Evolutionary conservation across 208 protist genomes (phyloP), one percentile per base, ranked within the genome.

Genomic region (Trypanosoma mega): DNA sequence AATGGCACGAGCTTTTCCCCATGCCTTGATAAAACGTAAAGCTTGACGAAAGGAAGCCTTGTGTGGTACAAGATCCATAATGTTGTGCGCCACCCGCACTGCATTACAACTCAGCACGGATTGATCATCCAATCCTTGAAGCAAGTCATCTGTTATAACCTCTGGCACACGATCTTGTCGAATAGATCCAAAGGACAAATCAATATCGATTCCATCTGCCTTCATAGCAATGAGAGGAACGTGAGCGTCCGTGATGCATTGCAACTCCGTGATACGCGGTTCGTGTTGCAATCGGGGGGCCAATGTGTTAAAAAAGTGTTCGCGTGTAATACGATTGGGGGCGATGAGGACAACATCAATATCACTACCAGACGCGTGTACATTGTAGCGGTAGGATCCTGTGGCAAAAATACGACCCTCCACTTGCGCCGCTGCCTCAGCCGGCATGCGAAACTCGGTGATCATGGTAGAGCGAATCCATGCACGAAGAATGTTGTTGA

Each of bases 381-480:
- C 97, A 60, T 98, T 98, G 49, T 99, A 96, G n/a, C 97, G 90
- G 77, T 98, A 99, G 3, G 97, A 99, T 12, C 98, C 98, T 31
- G 97, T 99, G 12, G 98, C 97, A 58, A 98, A 98, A 64, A 99
- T 97, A 31, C 95, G 89, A 23, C 90, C 95, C 46, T 95, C 92
- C 14, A 96, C 81, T 62, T 96, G 78, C 23, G 46, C 26, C 1
- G 94, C 91, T 3, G 88, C 82, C 21, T 93, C 76, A 59, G 93
- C 87, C 4, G 83, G 81, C 66, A 97, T 90, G 65, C 88, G 83
- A 60, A 97, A 87, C 73, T 96, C 88, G 0, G 82, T 89, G 47
- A 96, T 92, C 82, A 91, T 90, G 0, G 79, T 91, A 27, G 86
- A 74, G 9, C 80, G 80, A 51, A 97, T 90, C 87, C 90, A 97